A percentile compares a stretch with the other conserved stretches of the same genome.
phyloP scores from a whole-genome alignment of 2,329 filamentous ascomycete genomes.

The Fusarium newnesense region DNA sequence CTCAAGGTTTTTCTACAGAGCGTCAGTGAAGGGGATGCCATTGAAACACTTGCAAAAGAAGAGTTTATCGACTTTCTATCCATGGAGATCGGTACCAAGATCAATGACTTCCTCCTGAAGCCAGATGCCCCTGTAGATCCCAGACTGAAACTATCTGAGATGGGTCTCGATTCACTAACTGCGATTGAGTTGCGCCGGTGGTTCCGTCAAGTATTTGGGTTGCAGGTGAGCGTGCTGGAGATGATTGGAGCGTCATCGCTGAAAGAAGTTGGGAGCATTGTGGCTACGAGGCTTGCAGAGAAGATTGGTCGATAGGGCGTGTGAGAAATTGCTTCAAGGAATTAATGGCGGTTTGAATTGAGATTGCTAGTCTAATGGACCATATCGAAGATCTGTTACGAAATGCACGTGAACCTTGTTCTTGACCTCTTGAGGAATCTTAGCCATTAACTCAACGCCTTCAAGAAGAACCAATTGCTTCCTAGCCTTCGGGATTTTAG shows the following conservation, averaged over 20 bases:
- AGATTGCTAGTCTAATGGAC: no score
- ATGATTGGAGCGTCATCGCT: constrained; percentile 20
- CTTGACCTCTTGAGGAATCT: no score
- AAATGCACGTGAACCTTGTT: no score
- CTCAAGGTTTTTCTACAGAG: constrained; percentile 4
- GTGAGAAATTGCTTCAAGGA: no score
- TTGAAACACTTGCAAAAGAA: neutral
- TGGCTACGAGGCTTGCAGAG: neutral
- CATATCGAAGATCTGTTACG: no score
- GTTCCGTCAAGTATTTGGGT: constrained; percentile 7
- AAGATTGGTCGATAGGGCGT: neutral
- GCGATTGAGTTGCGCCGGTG: constrained; percentile 25
- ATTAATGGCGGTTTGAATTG: no score
- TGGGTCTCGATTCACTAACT: constrained; percentile 23
- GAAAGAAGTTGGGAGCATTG: neutral
- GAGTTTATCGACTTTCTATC: neutral
- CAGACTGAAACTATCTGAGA: neutral
- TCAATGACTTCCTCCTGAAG: constrained; percentile 17
- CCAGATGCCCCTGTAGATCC: constrained; percentile 6
- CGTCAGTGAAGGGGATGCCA: neutral
- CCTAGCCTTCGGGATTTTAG: no score
- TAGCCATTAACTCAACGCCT: no score
- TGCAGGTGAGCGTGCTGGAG: constrained; percentile 26
- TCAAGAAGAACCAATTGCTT: no score
- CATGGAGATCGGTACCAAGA: constrained; percentile 8